Conservation (phyloP, 2,329 filamentous ascomycete genomes). For the Epichloe brachyelytri region DNA sequence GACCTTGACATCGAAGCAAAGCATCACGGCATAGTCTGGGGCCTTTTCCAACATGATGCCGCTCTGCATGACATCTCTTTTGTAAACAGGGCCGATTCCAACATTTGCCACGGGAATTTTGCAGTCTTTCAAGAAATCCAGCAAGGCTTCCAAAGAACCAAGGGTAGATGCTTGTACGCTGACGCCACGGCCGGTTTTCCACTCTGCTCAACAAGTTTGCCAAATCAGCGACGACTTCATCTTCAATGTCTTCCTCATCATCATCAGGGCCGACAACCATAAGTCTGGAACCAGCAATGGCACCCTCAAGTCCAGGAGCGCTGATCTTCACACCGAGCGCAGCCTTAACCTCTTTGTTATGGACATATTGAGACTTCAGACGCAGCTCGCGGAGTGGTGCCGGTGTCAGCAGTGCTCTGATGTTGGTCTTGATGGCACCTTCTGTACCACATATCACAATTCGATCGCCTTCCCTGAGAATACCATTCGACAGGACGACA, state of each 20-base stretch:
- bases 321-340: slow-evolving; percentile 98
- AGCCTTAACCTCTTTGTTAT: slow-evolving; percentile 99
- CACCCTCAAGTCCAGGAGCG: slow-evolving; percentile 86
- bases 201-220: slow-evolving; percentile 84
- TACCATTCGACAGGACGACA: slow-evolving; percentile 90
- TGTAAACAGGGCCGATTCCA: slow-evolving; percentile 93
- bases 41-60: slow-evolving; percentile 94
- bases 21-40: slow-evolving; percentile 94
- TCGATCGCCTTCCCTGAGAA: slow-evolving; percentile 84
- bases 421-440: slow-evolving; percentile 87
- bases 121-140: slow-evolving; percentile 89
- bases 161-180: slow-evolving; percentile 95
- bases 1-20: slow-evolving; percentile 98
- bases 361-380: slow-evolving; percentile 90
- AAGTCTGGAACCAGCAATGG: slow-evolving; percentile 89
- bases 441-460: slow-evolving; percentile 96
- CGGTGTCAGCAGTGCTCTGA: slow-evolving; percentile 85
- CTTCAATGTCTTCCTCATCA: slow-evolving; percentile 91
- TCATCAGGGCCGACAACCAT: slow-evolving; percentile 91
- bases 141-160: slow-evolving; percentile 85
- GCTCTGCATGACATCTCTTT: slow-evolving; percentile 92
- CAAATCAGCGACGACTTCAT: slow-evolving; percentile 92
- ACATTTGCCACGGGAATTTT: slow-evolving; percentile 98
- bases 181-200: slow-evolving; percentile 85
- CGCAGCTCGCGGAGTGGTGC: slow-evolving; percentile 87